Conservation (phyloP, 108 stramenopile genomes). For the Nitzschia sp. region DNA sequence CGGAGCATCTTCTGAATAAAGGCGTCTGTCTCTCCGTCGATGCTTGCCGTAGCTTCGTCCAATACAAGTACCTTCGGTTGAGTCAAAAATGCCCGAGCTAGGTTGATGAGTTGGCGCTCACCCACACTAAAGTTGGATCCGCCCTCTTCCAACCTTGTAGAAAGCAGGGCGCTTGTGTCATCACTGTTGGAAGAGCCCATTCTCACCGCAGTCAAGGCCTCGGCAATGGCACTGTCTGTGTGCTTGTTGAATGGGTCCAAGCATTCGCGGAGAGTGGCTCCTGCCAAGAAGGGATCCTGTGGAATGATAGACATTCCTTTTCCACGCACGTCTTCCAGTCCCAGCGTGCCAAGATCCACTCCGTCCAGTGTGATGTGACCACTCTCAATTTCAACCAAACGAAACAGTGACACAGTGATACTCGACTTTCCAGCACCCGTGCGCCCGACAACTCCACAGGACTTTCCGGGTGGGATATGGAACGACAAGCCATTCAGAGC, state of each 20-base stretch:
- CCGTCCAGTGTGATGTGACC: conserved; percentile 86
- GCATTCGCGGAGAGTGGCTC: conserved; percentile 88
- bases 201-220: conserved; percentile 71
- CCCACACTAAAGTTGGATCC: conserved; percentile 88
- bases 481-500: conserved; percentile 77
- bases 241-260: conserved; percentile 85
- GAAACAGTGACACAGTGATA: conserved; percentile 73
- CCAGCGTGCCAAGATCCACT: conserved; percentile 66
- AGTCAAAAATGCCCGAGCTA: conserved; percentile 86
- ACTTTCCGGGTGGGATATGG: conserved; percentile 60
- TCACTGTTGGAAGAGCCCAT: conserved; percentile 12
- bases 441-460: conserved; percentile 72
- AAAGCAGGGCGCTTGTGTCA: conserved; percentile 23
- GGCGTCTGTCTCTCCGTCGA: conserved; percentile 83
- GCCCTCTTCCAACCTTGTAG: conserved; percentile 71
- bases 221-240: conserved; percentile 66
- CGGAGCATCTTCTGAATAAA: conserved; percentile 90
- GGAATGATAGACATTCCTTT: conserved; percentile 89
- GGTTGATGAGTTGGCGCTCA: conserved; percentile 87
- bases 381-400: conserved; percentile 77
- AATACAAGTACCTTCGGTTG: conserved; percentile 70
- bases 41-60: conserved; percentile 77
- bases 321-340: conserved; percentile 78
- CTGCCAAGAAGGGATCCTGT: conserved; percentile 93
- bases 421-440: conserved; percentile 73